phyloP scores from a whole-genome alignment of 2,329 filamentous ascomycete species.

The Aspergillus sp. region DNA sequence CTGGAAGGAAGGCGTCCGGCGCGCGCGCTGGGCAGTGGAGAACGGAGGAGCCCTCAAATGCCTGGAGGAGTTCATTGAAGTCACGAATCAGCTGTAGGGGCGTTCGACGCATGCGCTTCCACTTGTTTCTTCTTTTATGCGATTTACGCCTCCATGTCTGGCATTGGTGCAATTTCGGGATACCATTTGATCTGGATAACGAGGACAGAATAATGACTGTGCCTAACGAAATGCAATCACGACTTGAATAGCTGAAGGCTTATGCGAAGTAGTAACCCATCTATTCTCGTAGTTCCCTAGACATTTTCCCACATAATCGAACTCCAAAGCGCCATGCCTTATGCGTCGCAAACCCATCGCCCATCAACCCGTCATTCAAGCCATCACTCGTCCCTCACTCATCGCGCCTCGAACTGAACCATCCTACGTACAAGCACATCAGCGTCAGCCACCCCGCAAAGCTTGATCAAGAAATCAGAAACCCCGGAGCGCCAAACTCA shows the following conservation, averaged over 20 bases:
- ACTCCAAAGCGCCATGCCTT: conserved; percentile 25
- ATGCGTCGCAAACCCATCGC: conserved; percentile 15
- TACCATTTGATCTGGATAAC: too few relatives aligned
- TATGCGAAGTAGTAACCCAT: too few relatives aligned
- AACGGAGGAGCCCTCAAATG: conserved; percentile 78
- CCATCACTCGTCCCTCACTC: too few relatives aligned
- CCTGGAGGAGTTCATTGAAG: conserved; percentile 74
- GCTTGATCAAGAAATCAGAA: too few relatives aligned
- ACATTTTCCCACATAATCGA: conserved; percentile 1
- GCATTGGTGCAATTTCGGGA: background rate
- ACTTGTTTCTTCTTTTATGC: conserved; percentile 3
- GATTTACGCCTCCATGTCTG: background rate
- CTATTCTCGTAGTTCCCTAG: too few relatives aligned
- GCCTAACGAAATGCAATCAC: background rate
- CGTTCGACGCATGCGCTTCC: background rate
- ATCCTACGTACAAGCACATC: conserved; percentile 51
- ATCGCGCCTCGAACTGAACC: conserved; percentile 97
- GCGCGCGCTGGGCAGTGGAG: conserved; percentile 77
- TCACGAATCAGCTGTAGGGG: conserved; percentile 51
- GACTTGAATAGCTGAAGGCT: background rate
- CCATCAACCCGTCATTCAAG: background rate
- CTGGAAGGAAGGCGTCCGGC: conserved; percentile 89
- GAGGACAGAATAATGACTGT: too few relatives aligned
- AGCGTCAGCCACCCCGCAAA: too few relatives aligned
- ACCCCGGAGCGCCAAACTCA: too few relatives aligned